These are phyloP conservation scores for Sedum album DNA, from an alignment of 164 flowering plant species.

Conservation along the genomic window DNA sequence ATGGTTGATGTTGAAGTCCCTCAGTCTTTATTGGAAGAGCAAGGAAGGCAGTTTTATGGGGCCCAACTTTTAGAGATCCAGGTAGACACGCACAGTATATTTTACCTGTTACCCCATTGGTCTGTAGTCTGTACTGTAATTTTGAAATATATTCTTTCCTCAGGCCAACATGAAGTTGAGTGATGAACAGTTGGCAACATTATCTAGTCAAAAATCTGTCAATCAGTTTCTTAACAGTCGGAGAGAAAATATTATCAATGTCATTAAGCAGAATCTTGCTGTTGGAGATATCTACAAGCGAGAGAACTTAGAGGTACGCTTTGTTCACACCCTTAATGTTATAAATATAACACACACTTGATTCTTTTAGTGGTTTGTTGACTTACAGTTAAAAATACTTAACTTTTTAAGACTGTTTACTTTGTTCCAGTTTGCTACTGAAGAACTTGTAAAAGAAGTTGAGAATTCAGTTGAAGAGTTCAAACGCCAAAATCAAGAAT, in stretches of 20 bases:
- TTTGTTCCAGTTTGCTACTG: constrained; percentile 51
- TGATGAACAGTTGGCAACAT: constrained; percentile 68
- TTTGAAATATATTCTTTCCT: not conserved
- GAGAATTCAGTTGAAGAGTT: constrained; percentile 73
- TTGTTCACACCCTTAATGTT: not conserved
- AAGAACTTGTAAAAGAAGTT: constrained; percentile 83
- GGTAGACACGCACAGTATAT: constrained; percentile 31
- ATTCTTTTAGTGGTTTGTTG: not conserved
- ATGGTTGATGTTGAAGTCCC: constrained; percentile 86
- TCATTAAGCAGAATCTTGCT: constrained; percentile 73
- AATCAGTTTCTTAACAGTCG: constrained; percentile 56
- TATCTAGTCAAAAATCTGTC: constrained; percentile 76
- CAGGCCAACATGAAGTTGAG: constrained; percentile 68
- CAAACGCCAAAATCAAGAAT: constrained; percentile 63
- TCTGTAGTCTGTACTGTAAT: constrained; percentile 2
- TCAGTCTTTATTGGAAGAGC: constrained; percentile 77
- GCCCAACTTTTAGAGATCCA: constrained; percentile 73
- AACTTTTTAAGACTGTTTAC: not conserved
- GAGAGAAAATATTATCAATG: constrained; percentile 48
- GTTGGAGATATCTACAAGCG: constrained; percentile 83
- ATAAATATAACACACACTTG: not conserved
- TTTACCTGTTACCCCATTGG: not conserved
- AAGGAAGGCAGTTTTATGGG: constrained; percentile 88
- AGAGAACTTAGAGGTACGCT: constrained; percentile 67
- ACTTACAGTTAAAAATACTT: not conserved